Evolutionary conservation across 1,284 basidiomycete genomes (phyloP), one percentile per base, ranked within the genome.

Genomic region (Ceratobasidium papillatum): DNA sequence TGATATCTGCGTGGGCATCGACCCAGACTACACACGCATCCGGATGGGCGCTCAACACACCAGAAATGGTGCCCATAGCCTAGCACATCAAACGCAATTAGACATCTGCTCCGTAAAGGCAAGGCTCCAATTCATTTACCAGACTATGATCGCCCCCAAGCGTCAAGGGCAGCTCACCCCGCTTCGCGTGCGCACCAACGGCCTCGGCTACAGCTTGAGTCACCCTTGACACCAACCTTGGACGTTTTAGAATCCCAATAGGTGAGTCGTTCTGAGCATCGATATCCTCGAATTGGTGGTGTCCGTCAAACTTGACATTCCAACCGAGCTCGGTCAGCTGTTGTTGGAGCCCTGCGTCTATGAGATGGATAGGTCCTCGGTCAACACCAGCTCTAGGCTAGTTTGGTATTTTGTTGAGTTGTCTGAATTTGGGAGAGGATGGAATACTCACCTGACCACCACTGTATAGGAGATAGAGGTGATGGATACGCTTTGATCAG

Each of bases 111-210:
- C 14, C 22, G 36, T 25, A 34, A 76, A 64, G 43, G 69, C 62
- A 63, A 30, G 75, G 49, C 19, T 47, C 19, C 7, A 63, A 61
- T 30, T 5, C 59, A 85, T 91, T 76, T 77, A 94, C 94, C 81
- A 99, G 83, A 69, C 94, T 96, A 83, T 99, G 96, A 81, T 99
- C 96, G 12, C 98, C 98, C 19, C 97, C 98, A n/a, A 99, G 85
- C 0, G 96, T 99, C 17, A 99, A 84, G 2, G 96, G 93, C 49
- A 99, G 84, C 80, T 91, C 88, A 9, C 96, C 95, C 71, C 89
- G 88, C 82, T 87, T 87, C 43, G 89, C 90, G 82, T 96, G 93
- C 14, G 82, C 87, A 22, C 89, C 89, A 25, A 99, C 93, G 38
- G 84, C 89, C 47, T 88, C 84, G n/a, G 94, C 90, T 36, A 99